A percentile compares a stretch with the other conserved stretches of the same genome.
phyloP scores from a whole-genome alignment of 495 filamentous ascomycete genomes.

The Penicillium pulvis region DNA sequence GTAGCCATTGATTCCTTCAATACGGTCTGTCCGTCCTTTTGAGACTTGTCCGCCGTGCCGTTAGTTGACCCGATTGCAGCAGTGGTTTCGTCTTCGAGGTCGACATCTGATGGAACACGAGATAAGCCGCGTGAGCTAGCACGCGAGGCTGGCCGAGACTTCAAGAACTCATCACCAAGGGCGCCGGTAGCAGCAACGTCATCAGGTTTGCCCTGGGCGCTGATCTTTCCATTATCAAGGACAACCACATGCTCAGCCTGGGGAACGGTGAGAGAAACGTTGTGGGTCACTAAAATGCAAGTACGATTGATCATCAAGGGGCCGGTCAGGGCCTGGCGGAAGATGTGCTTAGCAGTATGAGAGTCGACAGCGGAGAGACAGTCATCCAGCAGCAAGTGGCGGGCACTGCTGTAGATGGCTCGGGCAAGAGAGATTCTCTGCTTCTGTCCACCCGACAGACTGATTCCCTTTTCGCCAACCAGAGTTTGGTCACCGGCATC shows the following conservation, averaged over 20 bases:
- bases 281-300: constrained; percentile 97
- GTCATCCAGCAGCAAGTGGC: constrained; percentile 90
- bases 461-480: constrained; percentile 97
- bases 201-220: constrained; percentile 71
- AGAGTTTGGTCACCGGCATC: constrained; percentile 91
- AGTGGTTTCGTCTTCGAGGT: constrained; percentile 38
- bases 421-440: constrained; percentile 94
- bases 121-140: constrained; percentile 69
- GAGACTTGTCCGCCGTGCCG: constrained; percentile 11
- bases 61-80: constrained; percentile 41
- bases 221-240: constrained; percentile 82
- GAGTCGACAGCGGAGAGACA: constrained; percentile 98
- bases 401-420: constrained; percentile 89
- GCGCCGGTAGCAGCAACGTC: constrained; percentile 81
- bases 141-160: constrained; percentile 68
- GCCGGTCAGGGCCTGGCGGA: constrained; percentile 86
- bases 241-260: constrained; percentile 77
- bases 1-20: constrained; percentile 73
- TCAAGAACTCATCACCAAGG: constrained; percentile 79
- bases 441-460: constrained; percentile 96
- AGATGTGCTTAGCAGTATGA: constrained; percentile 98
- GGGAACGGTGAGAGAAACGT: constrained; percentile 81
- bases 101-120: constrained; percentile 64
- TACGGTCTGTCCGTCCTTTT: constrained; percentile 54
- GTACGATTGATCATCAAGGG: constrained; percentile 87